Conservation (phyloP, 352 stramenopile species). For the Pythium dissotocum region DNA sequence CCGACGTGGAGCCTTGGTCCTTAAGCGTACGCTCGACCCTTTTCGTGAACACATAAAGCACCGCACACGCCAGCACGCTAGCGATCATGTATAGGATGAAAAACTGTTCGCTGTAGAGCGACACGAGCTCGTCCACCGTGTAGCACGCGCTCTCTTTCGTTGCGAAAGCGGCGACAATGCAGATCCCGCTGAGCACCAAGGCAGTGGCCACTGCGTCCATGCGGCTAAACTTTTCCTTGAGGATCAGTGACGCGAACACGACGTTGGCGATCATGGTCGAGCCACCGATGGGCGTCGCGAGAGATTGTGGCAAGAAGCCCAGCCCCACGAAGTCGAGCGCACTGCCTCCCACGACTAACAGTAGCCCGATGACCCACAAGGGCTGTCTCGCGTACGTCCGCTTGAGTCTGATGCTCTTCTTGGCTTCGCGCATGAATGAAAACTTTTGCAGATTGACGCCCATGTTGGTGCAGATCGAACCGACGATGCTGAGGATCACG, state of each 20-base stretch:
- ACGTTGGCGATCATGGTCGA: constrained; percentile 87
- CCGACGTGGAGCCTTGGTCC: constrained; percentile 40
- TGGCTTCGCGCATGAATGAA: constrained; percentile 84
- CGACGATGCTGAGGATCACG: constrained; percentile 74
- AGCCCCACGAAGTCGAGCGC: constrained; percentile 75
- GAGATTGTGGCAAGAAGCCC: constrained; percentile 77
- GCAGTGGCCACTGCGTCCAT: constrained; percentile 62
- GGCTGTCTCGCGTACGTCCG: constrained; percentile 78
- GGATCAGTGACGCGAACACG: constrained; percentile 75
- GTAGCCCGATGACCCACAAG: constrained; percentile 76
- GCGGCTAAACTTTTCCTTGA: constrained; percentile 71
- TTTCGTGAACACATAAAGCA: constrained; percentile 40
- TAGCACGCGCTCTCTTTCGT: constrained; percentile 78
- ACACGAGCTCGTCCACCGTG: constrained; percentile 70
- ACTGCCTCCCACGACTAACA: constrained; percentile 74
- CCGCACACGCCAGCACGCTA: constrained; percentile 39
- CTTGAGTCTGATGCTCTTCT: constrained; percentile 51
- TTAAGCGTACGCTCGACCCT: constrained; percentile 48
- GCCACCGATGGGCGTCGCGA: constrained; percentile 75
- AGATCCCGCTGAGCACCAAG: constrained; percentile 71
- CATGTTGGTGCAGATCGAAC: constrained; percentile 79
- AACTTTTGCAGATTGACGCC: constrained; percentile 90
- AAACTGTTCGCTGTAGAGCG: constrained; percentile 56
- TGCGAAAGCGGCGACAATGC: constrained; percentile 74
- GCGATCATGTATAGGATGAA: constrained; percentile 70